These are phyloP conservation scores for Boechera retrofracta DNA, from an alignment of 345 rosid genomes.

Conservation along the genomic window DNA sequence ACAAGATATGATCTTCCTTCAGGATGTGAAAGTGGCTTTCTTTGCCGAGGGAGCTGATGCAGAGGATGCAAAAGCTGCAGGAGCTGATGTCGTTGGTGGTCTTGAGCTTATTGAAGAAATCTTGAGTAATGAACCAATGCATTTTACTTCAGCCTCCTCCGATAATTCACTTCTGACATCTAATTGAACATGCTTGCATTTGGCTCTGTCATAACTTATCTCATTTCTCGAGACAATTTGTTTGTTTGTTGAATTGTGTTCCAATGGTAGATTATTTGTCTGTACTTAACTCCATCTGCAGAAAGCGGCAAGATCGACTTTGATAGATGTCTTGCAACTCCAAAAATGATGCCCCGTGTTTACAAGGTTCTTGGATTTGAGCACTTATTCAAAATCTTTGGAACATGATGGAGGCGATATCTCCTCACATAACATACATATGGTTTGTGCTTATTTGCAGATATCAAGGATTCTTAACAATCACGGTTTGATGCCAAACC, in stretches of 20 bases:
- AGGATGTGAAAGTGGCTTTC: constrained; percentile 89
- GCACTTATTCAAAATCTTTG: neutral
- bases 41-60: constrained; percentile 95
- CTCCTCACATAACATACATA: neutral
- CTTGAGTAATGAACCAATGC: constrained; percentile 55
- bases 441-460: constrained; percentile 49
- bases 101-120: constrained; percentile 83
- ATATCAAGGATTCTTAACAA: constrained; percentile 86
- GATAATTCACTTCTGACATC: constrained; percentile 16
- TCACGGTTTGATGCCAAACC: constrained; percentile 88
- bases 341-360: constrained; percentile 73
- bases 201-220: constrained; percentile 19
- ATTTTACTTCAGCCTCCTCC: constrained; percentile 2
- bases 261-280: neutral
- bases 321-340: constrained; percentile 85
- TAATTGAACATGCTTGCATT: constrained; percentile 2
- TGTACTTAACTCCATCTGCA: constrained; percentile 46
- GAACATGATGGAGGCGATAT: constrained; percentile 10
- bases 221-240: neutral
- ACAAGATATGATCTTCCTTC: constrained; percentile 26
- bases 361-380: constrained; percentile 61
- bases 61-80: constrained; percentile 94
- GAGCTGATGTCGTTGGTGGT: constrained; percentile 98
- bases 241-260: neutral
- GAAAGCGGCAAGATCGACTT: constrained; percentile 81